phyloP scores from a whole-genome alignment of 2,329 filamentous ascomycete species.

The Leptographium wingfieldii region DNA sequence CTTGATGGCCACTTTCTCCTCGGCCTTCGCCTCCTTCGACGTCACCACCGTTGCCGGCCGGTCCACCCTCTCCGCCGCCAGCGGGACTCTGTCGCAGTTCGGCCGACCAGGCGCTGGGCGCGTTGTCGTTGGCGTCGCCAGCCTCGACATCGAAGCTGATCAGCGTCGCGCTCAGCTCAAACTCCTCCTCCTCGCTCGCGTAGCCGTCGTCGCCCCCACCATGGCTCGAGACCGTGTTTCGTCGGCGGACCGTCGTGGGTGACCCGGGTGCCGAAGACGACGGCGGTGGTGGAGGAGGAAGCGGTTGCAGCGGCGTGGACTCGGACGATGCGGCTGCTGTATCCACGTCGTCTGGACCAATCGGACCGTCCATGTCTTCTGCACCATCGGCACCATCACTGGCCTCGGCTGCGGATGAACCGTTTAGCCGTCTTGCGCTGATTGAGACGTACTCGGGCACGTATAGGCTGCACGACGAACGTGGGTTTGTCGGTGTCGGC shows the following conservation, averaged over 20 bases:
- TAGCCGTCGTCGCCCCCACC: conserved; percentile 31
- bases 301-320: background rate
- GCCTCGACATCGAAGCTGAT: conserved; percentile 51
- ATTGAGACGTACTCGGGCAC: background rate
- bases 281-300: background rate
- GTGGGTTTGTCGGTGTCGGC: conserved; percentile 18
- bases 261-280: background rate
- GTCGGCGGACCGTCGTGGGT: conserved; percentile 1
- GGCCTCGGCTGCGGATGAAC: background rate
- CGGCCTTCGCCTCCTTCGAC: background rate
- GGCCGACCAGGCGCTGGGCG: conserved; percentile 43
- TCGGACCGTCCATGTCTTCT: background rate
- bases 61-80: background rate
- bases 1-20: background rate
- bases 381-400: background rate
- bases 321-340: background rate
- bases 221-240: conserved; percentile 30
- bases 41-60: conserved; percentile 1
- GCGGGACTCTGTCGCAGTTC: conserved; percentile 38
- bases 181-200: conserved; percentile 40
- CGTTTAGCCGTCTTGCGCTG: background rate
- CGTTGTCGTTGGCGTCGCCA: conserved; percentile 36
- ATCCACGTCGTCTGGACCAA: background rate
- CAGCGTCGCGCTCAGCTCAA: conserved; percentile 40
- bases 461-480: background rate